These are phyloP conservation scores for Mycena vitilis DNA, from an alignment of 768 basidiomycete genomes.

Conservation along the genomic window DNA sequence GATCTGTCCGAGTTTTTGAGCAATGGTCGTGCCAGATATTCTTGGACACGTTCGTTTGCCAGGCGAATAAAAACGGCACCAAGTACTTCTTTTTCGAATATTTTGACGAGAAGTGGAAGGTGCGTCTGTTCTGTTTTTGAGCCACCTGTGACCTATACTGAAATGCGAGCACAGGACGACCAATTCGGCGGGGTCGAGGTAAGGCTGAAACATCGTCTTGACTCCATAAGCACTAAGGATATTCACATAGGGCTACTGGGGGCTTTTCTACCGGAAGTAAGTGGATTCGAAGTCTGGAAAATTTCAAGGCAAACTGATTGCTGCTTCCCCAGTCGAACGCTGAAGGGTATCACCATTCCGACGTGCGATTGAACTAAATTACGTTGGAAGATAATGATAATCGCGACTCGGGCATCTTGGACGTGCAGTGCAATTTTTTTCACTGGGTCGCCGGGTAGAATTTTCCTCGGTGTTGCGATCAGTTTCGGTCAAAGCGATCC, in stretches of 20 bases:
- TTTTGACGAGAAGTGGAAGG: constrained; percentile 88
- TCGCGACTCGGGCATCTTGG: no score
- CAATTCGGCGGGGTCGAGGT: constrained; percentile 64
- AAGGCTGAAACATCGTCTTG: background rate
- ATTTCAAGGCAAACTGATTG: background rate
- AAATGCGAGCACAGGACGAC: constrained; percentile 51
- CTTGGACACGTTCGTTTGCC: constrained; percentile 88
- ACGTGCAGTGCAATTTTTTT: no score
- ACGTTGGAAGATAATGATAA: no score
- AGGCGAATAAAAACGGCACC: constrained; percentile 84
- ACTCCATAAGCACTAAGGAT: no score
- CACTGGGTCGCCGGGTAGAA: no score
- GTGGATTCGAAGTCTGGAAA: constrained; percentile 28
- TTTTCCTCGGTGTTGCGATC: background rate
- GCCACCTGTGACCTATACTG: constrained; percentile 23
- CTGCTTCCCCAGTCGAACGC: constrained; percentile 62
- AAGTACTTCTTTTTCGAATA: constrained; percentile 83
- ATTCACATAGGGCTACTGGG: constrained; percentile 63
- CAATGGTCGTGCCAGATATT: constrained; percentile 63
- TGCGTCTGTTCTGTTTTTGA: constrained; percentile 39
- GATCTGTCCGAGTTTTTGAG: background rate
- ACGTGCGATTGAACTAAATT: constrained; percentile 50
- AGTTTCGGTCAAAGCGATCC: background rate
- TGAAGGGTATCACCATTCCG: constrained; percentile 80
- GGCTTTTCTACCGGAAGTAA: constrained; percentile 71